A percentile compares a stretch with the other conserved stretches of the same genome.
phyloP scores from a whole-genome alignment of 805 yeast species.

The Tetrapisispora phaffii region DNA sequence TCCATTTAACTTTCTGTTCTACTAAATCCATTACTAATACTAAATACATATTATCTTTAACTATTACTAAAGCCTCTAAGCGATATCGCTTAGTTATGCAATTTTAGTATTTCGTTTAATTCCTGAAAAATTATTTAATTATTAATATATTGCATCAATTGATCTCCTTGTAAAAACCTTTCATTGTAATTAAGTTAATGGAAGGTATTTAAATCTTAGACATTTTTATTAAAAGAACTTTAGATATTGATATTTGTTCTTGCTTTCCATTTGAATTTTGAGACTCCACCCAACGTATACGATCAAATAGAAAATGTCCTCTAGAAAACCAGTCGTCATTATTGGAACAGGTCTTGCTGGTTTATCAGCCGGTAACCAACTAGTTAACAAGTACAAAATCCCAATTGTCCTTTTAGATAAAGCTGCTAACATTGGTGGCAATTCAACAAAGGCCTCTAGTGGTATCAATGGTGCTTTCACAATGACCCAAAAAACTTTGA shows the following conservation, averaged over 20 bases:
- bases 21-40: not conserved
- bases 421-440: slow-evolving; percentile 43
- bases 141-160: not conserved
- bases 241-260: too few relatives aligned
- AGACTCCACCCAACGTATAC: too few relatives aligned
- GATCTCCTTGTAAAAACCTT: not conserved
- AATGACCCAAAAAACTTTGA: slow-evolving; percentile 41
- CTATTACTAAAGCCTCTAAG: too few relatives aligned
- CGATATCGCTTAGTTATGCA: too few relatives aligned
- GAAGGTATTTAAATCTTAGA: too few relatives aligned
- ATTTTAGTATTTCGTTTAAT: not conserved
- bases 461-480: slow-evolving; percentile 66
- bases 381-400: slow-evolving; percentile 30
- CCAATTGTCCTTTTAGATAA: slow-evolving; percentile 44
- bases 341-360: slow-evolving; percentile 54
- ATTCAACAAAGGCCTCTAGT: slow-evolving; percentile 52
- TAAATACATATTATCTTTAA: too few relatives aligned
- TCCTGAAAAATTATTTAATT: not conserved
- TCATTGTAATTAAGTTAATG: too few relatives aligned
- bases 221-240: too few relatives aligned
- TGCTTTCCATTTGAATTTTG: not conserved
- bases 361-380: slow-evolving; percentile 35
- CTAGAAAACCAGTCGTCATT: slow-evolving; percentile 32
- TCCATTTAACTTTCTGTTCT: not conserved
- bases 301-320: not conserved